Evolutionary conservation across 2,329 filamentous ascomycete genomes (phyloP), one percentile per base, ranked within the genome.

Genomic region (Clathrospora elynae): DNA sequence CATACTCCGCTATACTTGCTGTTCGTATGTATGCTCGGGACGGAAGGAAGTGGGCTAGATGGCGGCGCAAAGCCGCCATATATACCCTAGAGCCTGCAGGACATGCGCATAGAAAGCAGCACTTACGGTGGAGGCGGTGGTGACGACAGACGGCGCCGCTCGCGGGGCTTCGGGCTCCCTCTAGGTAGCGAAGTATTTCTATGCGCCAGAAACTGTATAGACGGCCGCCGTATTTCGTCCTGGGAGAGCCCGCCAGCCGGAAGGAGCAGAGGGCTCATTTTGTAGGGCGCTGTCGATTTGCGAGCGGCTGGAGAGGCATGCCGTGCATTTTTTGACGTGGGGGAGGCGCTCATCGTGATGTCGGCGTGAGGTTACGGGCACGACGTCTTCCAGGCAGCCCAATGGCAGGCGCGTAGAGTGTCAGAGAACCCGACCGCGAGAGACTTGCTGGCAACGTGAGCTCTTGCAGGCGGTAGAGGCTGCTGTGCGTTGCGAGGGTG

Each of bases 111-210:
- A 25, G n/a, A n/a, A 25, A 26, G 12, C 39, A 52, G 35, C 46
- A 71, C 68, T 68, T 64, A 72, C 70, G 70, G 68, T 37, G 70
- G 70, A 47, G 70, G 70, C 12, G 70, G 70, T 51, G 70, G 70
- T 36, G 68, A 71, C 33, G 68, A 71, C 47, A 72, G 57, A 12
- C 68, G 64, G 23, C 70, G 62, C 49, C 60, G 60, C 37, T 60
- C 57, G 39, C 62, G 64, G 38, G 55, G 49, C 47, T 62, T 68
- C 5, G 66, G 67, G 34, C 57, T 65, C 10, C 65, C 65, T 53
- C 55, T 58, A 13, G 66, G 66, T 5, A 63, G 50, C 12, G 59
- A 53, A 24, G 58, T 37, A 49, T 64, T 65, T 25, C 61, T 44
- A 33, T 70, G 66, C 19, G 66, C 46, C 30, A 66, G 51, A 43